Evolutionary conservation across 108 stramenopile species (phyloP).

Genomic region (Halocafeteria seosinensis): DNA sequence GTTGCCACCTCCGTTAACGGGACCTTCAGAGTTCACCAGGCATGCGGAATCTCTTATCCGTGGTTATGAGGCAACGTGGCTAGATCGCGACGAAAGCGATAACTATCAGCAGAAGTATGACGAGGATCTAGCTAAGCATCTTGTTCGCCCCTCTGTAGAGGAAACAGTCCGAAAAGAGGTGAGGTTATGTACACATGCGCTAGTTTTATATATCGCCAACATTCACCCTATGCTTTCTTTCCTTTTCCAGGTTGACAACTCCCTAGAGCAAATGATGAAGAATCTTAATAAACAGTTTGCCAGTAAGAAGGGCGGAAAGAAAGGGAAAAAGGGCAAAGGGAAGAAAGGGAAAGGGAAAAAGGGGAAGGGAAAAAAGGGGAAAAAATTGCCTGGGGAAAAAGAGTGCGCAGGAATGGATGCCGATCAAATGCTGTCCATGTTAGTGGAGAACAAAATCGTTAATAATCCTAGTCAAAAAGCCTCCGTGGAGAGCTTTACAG

Average conservation of each 20-base stretch:
- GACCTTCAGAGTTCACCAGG: slow-evolving; percentile 30
- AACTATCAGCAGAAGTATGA: slow-evolving; percentile 53
- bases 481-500: slow-evolving; percentile 21
- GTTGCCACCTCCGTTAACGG: slow-evolving; percentile 33
- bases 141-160: slow-evolving; percentile 32
- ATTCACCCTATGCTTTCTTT: no score
- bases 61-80: slow-evolving; percentile 44
- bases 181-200: no score
- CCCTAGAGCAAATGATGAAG: slow-evolving; percentile 42
- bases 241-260: slow-evolving; percentile 65
- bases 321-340: slow-evolving; percentile 20
- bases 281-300: slow-evolving; percentile 45
- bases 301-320: slow-evolving; percentile 35
- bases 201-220: no score
- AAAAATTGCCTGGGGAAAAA: slow-evolving; percentile 55
- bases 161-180: slow-evolving; percentile 36
- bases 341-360: slow-evolving; percentile 36
- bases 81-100: slow-evolving; percentile 38
- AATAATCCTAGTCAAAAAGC: slow-evolving; percentile 1
- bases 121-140: slow-evolving; percentile 43
- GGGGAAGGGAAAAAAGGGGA: slow-evolving; percentile 46
- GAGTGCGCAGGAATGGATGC: slow-evolving; percentile 45
- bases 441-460: slow-evolving; percentile 45
- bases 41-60: slow-evolving; percentile 18
- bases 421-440: slow-evolving; percentile 42